These are phyloP conservation scores for Chaetothyriales sp. DNA, from an alignment of 2,329 filamentous ascomycete genomes.

Conservation along the genomic window DNA sequence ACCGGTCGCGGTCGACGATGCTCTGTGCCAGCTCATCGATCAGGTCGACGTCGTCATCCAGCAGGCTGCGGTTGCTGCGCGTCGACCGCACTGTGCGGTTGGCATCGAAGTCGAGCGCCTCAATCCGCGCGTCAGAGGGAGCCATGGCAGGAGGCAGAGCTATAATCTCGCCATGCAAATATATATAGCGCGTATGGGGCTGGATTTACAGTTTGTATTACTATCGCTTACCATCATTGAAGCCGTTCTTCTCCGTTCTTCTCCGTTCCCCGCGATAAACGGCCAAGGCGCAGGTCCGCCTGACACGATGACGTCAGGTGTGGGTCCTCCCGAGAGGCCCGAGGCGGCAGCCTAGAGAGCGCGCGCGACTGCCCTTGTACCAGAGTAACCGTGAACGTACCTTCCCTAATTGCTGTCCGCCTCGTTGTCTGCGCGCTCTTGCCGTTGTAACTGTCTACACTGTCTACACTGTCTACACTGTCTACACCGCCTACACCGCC, in stretches of 20 bases:
- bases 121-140: constrained; percentile 19
- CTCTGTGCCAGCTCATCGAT: constrained; percentile 47
- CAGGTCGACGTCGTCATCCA: constrained; percentile 29
- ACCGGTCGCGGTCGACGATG: constrained; percentile 42
- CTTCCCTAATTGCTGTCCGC: no score
- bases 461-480: no score
- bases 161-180: neutral
- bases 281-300: no score
- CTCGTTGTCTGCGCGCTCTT: no score
- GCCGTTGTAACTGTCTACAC: no score
- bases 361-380: no score
- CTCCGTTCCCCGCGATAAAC: neutral
- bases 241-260: neutral
- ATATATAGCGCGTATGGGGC: neutral
- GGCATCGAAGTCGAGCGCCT: constrained; percentile 34
- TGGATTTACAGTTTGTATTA: neutral
- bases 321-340: neutral
- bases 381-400: no score
- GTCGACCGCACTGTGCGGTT: constrained; percentile 20
- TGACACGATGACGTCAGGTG: neutral
- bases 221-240: neutral
- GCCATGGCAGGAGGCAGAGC: neutral
- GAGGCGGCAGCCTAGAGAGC: neutral
- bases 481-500: no score
- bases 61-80: constrained; percentile 14